These are phyloP conservation scores for Pseudogymnoascus sp. DNA, from an alignment of 2,329 filamentous ascomycete species.

Conservation along the genomic window DNA sequence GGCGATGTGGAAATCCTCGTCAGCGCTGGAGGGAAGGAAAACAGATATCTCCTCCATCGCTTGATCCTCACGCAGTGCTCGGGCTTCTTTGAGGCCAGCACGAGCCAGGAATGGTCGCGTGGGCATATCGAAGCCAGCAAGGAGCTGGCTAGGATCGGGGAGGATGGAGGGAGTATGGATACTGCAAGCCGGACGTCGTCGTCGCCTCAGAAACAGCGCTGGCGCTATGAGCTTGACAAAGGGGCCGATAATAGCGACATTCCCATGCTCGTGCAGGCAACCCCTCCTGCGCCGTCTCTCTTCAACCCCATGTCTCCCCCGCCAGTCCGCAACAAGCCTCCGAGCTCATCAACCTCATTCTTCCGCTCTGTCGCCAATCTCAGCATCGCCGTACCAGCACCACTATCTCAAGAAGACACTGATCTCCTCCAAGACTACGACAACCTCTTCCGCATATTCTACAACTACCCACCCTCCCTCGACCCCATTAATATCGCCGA, in stretches of 20 bases:
- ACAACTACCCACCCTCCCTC: slow-evolving; percentile 78
- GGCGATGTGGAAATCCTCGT: slow-evolving; percentile 90
- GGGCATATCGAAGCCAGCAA: slow-evolving; percentile 13
- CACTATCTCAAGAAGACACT: slow-evolving; percentile 51
- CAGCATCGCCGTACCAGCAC: slow-evolving; percentile 33
- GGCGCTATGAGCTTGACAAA: slow-evolving; percentile 83
- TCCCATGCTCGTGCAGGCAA: slow-evolving; percentile 79
- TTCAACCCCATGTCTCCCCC: slow-evolving; percentile 43
- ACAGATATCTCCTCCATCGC: slow-evolving; percentile 77
- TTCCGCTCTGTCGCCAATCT: slow-evolving; percentile 85
- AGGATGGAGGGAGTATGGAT: slow-evolving; percentile 32
- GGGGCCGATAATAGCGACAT: slow-evolving; percentile 64
- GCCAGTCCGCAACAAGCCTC: slow-evolving; percentile 52
- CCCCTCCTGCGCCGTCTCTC: slow-evolving; percentile 37
- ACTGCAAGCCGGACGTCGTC: slow-evolving; percentile 24
- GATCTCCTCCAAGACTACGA: slow-evolving; percentile 87
- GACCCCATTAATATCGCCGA: slow-evolving; percentile 84
- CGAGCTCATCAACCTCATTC: slow-evolving; percentile 58
- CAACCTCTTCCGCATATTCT: slow-evolving; percentile 91
- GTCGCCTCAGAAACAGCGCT: slow-evolving; percentile 45
- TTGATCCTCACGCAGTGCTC: slow-evolving; percentile 85
- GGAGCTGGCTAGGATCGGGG: slow-evolving; percentile 44
- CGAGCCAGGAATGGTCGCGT: slow-evolving; percentile 66
- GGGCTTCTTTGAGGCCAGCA: slow-evolving; percentile 85
- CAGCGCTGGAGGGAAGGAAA: slow-evolving; percentile 58